Base-by-base conservation (phyloP, 108 stramenopile genomes). In the Cyclostephanos tholiformis region DNA sequence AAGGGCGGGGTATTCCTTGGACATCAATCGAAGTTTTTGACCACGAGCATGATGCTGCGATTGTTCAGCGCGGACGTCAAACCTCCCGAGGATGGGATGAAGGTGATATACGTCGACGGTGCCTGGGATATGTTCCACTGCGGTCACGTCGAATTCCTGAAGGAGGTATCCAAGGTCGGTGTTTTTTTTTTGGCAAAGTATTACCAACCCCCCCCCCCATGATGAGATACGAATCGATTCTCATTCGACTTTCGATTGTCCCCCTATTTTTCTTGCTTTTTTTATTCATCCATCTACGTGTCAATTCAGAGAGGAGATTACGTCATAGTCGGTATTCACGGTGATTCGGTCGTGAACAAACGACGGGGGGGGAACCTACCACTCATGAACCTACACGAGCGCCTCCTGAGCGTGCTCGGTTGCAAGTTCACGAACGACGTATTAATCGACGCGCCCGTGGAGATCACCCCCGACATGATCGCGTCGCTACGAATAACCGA, bases 101-200 rank as follows among this genome's bases (percentile, higher is more conserved):
- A 79, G 26, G 93, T 99, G 6, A 91, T 98, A 52, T 99, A 99
- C 78, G 91, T 99, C 29, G 97, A 96, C 81, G 99, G 99, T 13
- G 86, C 95, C 17, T 99, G 96, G 95, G 99, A 99, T 82, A 88
- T 99, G 91, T 99, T 99, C 80, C 98, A 99, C 81, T 92, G 95
- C 23, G 99, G 98, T 36, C 99, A 99, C 71, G 94, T 98, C 19
- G 84, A 85, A 26, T 82, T 98, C 32, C 73, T 99, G 57, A 87
- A 97, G 87, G 84, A 77, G 29, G 91, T 89, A 5, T 82, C 84
- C 43, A 77, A 89, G 87, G 92, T 93, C 69, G 52, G 88, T 41
- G 12, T 20, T 65, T 25, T 10, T 29, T 41, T 14, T 19, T n/a
- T 36, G 4, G 50, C 50, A 20, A 2, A 19, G n/a, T n/a, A n/a